Conservation (phyloP, 805 yeast genomes). For the Candida awuae region DNA sequence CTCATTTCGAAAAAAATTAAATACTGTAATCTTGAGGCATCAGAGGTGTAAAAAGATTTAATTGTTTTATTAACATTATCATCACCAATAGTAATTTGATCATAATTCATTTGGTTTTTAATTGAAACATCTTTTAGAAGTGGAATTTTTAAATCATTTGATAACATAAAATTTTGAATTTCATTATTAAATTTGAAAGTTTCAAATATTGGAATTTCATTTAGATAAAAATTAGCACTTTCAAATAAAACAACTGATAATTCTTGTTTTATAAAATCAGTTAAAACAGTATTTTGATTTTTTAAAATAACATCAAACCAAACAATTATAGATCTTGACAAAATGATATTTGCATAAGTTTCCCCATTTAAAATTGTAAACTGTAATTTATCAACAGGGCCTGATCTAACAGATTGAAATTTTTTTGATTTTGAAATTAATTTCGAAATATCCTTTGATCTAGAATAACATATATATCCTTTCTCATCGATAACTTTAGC, state of each 20-base stretch:
- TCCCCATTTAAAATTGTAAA: conserved; percentile 46
- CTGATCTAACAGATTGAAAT: background rate
- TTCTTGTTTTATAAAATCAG: conserved; percentile 31
- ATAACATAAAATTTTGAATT: conserved; percentile 9
- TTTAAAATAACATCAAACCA: conserved; percentile 43
- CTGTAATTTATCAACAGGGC: conserved; percentile 37
- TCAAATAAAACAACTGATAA: conserved; percentile 40
- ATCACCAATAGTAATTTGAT: background rate
- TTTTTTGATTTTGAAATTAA: background rate
- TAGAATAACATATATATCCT: conserved; percentile 42
- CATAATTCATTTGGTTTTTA: background rate
- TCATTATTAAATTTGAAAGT: background rate
- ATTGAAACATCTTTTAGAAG: background rate
- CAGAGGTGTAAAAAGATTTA: no score
- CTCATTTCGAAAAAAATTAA: conserved; percentile 53
- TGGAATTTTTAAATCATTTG: conserved; percentile 2
- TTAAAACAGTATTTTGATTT: conserved; percentile 32
- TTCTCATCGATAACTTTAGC: conserved; percentile 41
- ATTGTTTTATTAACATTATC: conserved; percentile 2
- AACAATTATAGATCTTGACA: conserved; percentile 36
- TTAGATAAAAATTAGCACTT: conserved; percentile 17
- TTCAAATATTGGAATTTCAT: background rate
- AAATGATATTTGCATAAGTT: conserved; percentile 43
- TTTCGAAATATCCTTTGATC: conserved; percentile 21
- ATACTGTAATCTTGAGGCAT: conserved; percentile 46